Percentiles rank a stretch among this genome's conserved stretches.
phyloP scores from a whole-genome alignment of 805 yeast genomes.

The Debaryomyces hansenii region DNA sequence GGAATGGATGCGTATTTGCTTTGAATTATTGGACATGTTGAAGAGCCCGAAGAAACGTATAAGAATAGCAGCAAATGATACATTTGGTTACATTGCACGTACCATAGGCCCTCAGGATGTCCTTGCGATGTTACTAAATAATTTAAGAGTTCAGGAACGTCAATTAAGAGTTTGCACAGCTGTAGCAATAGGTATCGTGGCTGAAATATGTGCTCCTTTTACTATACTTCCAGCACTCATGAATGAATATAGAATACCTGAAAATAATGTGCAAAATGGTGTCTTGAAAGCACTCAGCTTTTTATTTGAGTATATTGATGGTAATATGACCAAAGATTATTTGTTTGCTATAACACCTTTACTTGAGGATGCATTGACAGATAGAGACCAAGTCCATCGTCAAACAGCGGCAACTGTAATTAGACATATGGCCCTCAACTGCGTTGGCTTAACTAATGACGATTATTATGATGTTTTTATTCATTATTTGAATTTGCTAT shows the following conservation, averaged over 20 bases:
- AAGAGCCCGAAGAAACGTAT: constrained; percentile 77
- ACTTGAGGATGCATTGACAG: constrained; percentile 85
- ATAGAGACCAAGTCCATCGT: constrained; percentile 87
- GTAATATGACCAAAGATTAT: constrained; percentile 71
- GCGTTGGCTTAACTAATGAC: constrained; percentile 72
- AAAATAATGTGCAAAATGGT: constrained; percentile 92
- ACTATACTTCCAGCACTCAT: constrained; percentile 91
- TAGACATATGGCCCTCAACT: constrained; percentile 76
- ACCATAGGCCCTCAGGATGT: constrained; percentile 98
- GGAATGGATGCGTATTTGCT: constrained; percentile 97
- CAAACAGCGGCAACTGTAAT: constrained; percentile 93
- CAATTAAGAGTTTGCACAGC: constrained; percentile 96
- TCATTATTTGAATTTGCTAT: constrained; percentile 74
- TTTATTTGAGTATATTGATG: constrained; percentile 88
- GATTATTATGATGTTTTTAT: constrained; percentile 64
- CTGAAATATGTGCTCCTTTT: constrained; percentile 89
- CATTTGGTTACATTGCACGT: constrained; percentile 87
- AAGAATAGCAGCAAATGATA: constrained; percentile 79
- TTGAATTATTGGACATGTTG: constrained; percentile 84
- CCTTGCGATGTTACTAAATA: constrained; percentile 76
- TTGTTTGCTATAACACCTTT: constrained; percentile 77
- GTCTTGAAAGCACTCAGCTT: constrained; percentile 87
- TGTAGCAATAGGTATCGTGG: constrained; percentile 96
- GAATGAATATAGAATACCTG: constrained; percentile 94
- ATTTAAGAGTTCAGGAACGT: constrained; percentile 89